Percentiles rank a stretch among this genome's conserved stretches.
phyloP scores from a whole-genome alignment of 116 monocot species.

The Phalaenopsis hybrid region DNA sequence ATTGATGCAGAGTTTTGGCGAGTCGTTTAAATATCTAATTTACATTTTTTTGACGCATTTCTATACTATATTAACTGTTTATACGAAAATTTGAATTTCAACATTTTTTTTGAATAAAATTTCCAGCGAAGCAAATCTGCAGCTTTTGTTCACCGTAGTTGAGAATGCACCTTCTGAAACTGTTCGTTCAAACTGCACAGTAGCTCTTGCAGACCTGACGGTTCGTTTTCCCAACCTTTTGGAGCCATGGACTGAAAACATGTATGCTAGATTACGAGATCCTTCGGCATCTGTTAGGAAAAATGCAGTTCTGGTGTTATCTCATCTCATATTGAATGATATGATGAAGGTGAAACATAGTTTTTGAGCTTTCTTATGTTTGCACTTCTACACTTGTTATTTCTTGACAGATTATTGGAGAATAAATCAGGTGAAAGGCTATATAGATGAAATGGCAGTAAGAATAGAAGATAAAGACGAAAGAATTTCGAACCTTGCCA shows the following conservation, averaged over 20 bases:
- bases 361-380: background rate
- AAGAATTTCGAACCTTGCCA: constrained; percentile 89
- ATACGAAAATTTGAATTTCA: background rate
- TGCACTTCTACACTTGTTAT: background rate
- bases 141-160: constrained; percentile 89
- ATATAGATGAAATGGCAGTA: constrained; percentile 95
- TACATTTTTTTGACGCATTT: background rate
- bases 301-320: constrained; percentile 94
- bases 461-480: constrained; percentile 84
- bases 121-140: constrained; percentile 86
- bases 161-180: constrained; percentile 80
- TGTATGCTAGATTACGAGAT: constrained; percentile 85
- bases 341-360: constrained; percentile 93
- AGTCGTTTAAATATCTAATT: constrained; percentile 8
- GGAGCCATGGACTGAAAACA: constrained; percentile 97
- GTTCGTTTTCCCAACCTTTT: constrained; percentile 95
- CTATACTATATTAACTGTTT: background rate
- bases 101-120: constrained; percentile 9
- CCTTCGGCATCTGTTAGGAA: constrained; percentile 83
- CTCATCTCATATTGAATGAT: constrained; percentile 98
- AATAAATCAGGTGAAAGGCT: constrained; percentile 80
- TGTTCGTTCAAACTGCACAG: constrained; percentile 92
- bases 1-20: constrained; percentile 96
- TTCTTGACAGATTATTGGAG: constrained; percentile 8
- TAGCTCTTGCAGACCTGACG: constrained; percentile 91